Conservation (phyloP, 768 basidiomycete genomes). For the Tephrocybe sp. region DNA sequence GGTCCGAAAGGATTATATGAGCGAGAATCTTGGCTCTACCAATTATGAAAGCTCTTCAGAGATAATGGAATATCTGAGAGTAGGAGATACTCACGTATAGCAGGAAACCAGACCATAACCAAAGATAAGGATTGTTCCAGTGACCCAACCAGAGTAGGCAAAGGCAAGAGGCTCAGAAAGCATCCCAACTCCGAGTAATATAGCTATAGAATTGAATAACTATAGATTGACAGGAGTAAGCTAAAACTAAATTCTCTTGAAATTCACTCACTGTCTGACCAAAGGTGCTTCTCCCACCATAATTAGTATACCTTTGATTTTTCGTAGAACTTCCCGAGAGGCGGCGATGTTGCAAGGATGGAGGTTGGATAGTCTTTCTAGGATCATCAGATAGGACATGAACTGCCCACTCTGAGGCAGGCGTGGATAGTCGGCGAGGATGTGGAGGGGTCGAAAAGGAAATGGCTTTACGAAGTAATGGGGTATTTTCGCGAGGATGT, state of each 20-base stretch:
- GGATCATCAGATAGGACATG: not conserved
- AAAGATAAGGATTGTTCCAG: conserved; percentile 70
- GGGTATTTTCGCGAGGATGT: conserved; percentile 26
- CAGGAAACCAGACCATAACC: conserved; percentile 80
- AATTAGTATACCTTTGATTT: conserved; percentile 28
- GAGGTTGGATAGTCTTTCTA: not conserved
- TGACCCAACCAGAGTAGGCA: conserved; percentile 86
- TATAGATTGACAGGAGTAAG: conserved; percentile 24
- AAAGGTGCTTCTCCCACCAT: conserved; percentile 63
- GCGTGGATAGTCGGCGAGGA: conserved; percentile 11
- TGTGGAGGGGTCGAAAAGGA: conserved; percentile 24
- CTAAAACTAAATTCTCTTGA: too few species aligned
- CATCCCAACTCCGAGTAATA: conserved; percentile 86
- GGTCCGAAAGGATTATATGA: conserved; percentile 66
- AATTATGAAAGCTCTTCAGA: not conserved
- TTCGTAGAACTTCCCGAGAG: conserved; percentile 31
- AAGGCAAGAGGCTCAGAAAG: conserved; percentile 90
- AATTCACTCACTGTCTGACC: conserved; percentile 73
- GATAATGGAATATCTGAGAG: not conserved
- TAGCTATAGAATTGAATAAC: conserved; percentile 89
- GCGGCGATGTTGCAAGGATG: conserved; percentile 19
- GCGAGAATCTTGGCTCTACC: conserved; percentile 85
- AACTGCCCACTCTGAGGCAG: not conserved
- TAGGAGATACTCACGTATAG: conserved; percentile 67
- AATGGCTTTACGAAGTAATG: conserved; percentile 32